These are phyloP conservation scores for Vicia faba DNA, from an alignment of 306 rosid genomes.

Conservation along the genomic window DNA sequence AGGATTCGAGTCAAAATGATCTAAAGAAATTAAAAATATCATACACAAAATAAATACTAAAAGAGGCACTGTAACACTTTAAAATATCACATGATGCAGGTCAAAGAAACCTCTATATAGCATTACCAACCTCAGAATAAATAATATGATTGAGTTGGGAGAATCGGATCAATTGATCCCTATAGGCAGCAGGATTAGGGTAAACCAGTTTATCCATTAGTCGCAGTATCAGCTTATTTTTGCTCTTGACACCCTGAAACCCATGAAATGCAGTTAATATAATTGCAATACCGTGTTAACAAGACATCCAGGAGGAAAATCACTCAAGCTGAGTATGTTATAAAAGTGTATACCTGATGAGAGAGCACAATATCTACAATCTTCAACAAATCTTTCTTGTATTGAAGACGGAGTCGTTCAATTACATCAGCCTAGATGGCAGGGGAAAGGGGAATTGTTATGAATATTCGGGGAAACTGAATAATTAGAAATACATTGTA, in stretches of 20 bases:
- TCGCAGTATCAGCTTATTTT: slow-evolving; percentile 88
- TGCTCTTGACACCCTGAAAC: slow-evolving; percentile 88
- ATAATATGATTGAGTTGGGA: slow-evolving; percentile 81
- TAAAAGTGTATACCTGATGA: slow-evolving; percentile 71
- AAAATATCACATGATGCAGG: slow-evolving; percentile 31
- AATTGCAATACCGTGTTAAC: slow-evolving; percentile 20
- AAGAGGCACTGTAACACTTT: slow-evolving; percentile 19
- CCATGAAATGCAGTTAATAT: slow-evolving; percentile 38
- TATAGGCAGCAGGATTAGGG: slow-evolving; percentile 94
- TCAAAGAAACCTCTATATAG: slow-evolving; percentile 30
- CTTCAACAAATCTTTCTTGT: slow-evolving; percentile 85
- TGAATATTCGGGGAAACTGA: slow-evolving; percentile 32
- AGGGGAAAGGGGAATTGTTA: slow-evolving; percentile 27
- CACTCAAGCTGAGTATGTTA: slow-evolving; percentile 27
- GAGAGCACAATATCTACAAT: slow-evolving; percentile 93
- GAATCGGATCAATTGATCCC: slow-evolving; percentile 87
- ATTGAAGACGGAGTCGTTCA: slow-evolving; percentile 89
- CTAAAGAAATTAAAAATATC: slow-evolving; percentile 20
- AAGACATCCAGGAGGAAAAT: slow-evolving; percentile 37
- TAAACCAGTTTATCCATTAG: slow-evolving; percentile 97
- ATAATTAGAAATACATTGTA: slow-evolving; percentile 17
- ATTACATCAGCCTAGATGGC: slow-evolving; percentile 87
- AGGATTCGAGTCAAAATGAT: slow-evolving; percentile 30
- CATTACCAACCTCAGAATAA: slow-evolving; percentile 75
- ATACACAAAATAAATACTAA: slow-evolving; percentile 32